These are phyloP conservation scores for Gossypium gossypioides DNA, from an alignment of 441 rosid species.

Conservation along the genomic window DNA sequence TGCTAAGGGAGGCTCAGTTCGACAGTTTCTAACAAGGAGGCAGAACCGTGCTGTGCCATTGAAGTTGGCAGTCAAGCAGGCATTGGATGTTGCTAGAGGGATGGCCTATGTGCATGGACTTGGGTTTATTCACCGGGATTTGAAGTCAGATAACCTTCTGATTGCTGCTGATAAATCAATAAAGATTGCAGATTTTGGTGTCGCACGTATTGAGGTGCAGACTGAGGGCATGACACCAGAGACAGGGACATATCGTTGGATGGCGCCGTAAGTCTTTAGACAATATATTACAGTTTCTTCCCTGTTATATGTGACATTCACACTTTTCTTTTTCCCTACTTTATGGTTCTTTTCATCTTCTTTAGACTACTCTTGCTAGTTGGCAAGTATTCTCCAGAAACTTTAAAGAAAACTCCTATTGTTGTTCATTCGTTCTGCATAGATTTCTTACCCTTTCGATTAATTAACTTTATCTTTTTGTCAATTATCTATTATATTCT, in stretches of 20 bases:
- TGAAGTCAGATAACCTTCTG: conserved; percentile 88
- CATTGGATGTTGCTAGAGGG: conserved; percentile 88
- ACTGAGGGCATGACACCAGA: conserved; percentile 98
- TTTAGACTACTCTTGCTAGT: not conserved
- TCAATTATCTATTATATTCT: not conserved
- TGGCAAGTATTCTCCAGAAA: not conserved
- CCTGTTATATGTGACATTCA: not conserved
- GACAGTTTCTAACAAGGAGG: conserved; percentile 72
- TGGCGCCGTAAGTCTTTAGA: conserved; percentile 84
- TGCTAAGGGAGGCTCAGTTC: conserved; percentile 90
- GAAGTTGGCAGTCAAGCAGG: conserved; percentile 87
- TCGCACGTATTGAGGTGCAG: conserved; percentile 95
- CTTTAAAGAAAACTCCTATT: not conserved
- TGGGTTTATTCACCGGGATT: conserved; percentile 74
- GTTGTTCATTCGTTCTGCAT: not conserved
- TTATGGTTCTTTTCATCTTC: not conserved
- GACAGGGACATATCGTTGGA: conserved; percentile 97
- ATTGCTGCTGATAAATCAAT: conserved; percentile 79
- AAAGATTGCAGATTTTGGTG: conserved; percentile 95
- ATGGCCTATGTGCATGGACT: conserved; percentile 89
- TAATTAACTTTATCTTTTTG: not conserved
- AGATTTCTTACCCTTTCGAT: not conserved
- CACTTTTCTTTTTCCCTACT: not conserved
- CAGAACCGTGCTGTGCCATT: conserved; percentile 73
- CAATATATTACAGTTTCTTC: not conserved